Base-by-base conservation (phyloP, 225 moss, liverwort and hornwort species). In the Asterella californica region DNA sequence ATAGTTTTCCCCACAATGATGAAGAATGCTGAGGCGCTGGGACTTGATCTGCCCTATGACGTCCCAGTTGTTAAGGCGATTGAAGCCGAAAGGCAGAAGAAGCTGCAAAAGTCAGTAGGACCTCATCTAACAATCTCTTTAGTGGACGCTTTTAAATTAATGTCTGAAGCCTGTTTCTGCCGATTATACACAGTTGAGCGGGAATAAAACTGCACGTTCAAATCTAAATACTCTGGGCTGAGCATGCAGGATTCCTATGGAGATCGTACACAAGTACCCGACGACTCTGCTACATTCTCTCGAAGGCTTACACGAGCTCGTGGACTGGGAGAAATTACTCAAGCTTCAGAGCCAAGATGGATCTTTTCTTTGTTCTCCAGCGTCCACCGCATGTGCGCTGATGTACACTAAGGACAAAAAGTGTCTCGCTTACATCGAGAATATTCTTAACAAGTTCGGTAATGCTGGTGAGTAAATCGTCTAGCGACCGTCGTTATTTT, bases 371-470 rank as follows among this genome's bases (percentile, higher is more conserved):
- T 65, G 22, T 70, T 92, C 93, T 29, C 93, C 95, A 4, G 93
- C 95, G 7, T 86, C 93, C 53, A 93, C 95, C 25, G 95, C 95
- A 2, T 93, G 92, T 76, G 93, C 93, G 8, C 83, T 93, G 27
- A 85, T 92, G 62, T 82, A 93, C 80, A 91, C 91, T 10, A 87
- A 84, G 75, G 88, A 95, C 78, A 72, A 85, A 11, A 87, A 87
- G 60, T 92, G 93, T 74, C 81, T 89, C 12, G 79, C 74, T 24
- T 95, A 91, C 80, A 83, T 96, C 81, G 82, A 85, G 7, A 78
- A 82, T 5, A 78, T 94, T 1, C 89, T 96, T 0, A 47, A 69
- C 30, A 84, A 82, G 60, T 94, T 94, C 83, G 79, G 88, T 60
- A 81, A 92, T 67, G 94, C 93, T 24, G 88, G 90, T 61, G 59